These are phyloP conservation scores for Acrodontium crateriforme DNA, from an alignment of 2,329 filamentous ascomycete species.

Conservation along the genomic window DNA sequence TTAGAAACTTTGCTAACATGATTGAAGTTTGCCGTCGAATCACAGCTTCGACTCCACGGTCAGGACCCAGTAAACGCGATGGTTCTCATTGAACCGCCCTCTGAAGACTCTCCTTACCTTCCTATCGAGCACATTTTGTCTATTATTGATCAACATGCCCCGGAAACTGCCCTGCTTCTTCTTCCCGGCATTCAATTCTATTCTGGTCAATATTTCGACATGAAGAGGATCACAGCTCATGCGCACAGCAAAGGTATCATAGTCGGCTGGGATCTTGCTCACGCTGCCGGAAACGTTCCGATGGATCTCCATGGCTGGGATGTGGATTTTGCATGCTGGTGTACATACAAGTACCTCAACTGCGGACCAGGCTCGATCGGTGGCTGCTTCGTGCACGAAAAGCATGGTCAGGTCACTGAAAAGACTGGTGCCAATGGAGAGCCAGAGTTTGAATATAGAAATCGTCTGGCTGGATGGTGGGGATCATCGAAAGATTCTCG, in stretches of 20 bases:
- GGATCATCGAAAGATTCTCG: constrained; percentile 62
- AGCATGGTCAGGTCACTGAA: constrained; percentile 45
- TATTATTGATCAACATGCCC: constrained; percentile 60
- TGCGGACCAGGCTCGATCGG: constrained; percentile 70
- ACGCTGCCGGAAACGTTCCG: constrained; percentile 73
- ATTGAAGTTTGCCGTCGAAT: constrained; percentile 63
- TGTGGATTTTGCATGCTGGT: constrained; percentile 87
- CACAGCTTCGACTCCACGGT: constrained; percentile 60
- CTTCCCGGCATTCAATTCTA: constrained; percentile 87
- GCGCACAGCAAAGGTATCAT: constrained; percentile 57
- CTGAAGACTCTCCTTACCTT: constrained; percentile 40
- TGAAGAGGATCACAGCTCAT: constrained; percentile 61
- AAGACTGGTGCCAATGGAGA: constrained; percentile 16
- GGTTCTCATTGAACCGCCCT: constrained; percentile 55
- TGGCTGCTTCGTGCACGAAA: constrained; percentile 67
- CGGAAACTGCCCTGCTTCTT: constrained; percentile 59
- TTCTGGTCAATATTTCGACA: constrained; percentile 78
- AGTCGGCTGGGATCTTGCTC: constrained; percentile 80
- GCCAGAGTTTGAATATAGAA: constrained; percentile 37
- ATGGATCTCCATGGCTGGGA: constrained; percentile 73
- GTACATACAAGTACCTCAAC: constrained; percentile 90
- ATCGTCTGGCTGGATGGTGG: constrained; percentile 73
- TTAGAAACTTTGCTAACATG: not conserved
- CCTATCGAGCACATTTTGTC: constrained; percentile 57
- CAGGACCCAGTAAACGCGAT: constrained; percentile 54